A percentile compares a stretch with the other conserved stretches of the same genome.
These are phyloP conservation scores for Chaetomiaceae sp. DNA, from an alignment of 2,329 filamentous ascomycete species.

Conservation along the genomic window DNA sequence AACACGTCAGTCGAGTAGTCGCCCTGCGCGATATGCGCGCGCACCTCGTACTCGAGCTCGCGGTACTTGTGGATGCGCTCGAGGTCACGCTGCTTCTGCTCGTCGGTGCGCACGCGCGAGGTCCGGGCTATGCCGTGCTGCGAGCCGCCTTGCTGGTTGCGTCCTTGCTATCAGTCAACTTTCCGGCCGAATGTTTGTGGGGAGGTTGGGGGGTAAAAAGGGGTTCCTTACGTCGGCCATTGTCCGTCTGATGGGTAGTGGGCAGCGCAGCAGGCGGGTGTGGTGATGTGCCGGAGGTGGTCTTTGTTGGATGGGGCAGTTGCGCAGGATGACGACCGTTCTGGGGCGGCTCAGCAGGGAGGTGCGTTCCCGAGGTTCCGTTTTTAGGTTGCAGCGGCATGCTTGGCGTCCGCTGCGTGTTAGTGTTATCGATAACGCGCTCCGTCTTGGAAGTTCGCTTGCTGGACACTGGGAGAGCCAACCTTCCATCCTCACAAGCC, in stretches of 20 bases:
- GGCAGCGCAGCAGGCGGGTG: background rate
- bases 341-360: no score
- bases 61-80: slow-evolving; percentile 56
- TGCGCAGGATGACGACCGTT: no score
- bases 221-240: slow-evolving; percentile 23
- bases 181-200: background rate
- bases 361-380: no score
- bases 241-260: background rate
- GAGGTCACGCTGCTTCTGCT: slow-evolving; percentile 61
- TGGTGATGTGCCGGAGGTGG: no score
- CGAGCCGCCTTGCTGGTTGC: slow-evolving; percentile 21
- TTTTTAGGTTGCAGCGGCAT: no score
- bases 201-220: background rate
- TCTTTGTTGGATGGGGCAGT: no score
- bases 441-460: no score
- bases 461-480: no score
- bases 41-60: slow-evolving; percentile 18
- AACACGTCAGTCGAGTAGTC: slow-evolving; percentile 53
- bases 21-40: slow-evolving; percentile 34
- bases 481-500: no score
- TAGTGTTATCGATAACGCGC: no score
- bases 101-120: slow-evolving; percentile 56
- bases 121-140: slow-evolving; percentile 81
- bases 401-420: no score
- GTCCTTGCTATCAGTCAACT: slow-evolving; percentile 23